Evolutionary conservation across 1,284 basidiomycete genomes (phyloP), one percentile per base, ranked within the genome.

Genomic region (Moesziomyces sp.): DNA sequence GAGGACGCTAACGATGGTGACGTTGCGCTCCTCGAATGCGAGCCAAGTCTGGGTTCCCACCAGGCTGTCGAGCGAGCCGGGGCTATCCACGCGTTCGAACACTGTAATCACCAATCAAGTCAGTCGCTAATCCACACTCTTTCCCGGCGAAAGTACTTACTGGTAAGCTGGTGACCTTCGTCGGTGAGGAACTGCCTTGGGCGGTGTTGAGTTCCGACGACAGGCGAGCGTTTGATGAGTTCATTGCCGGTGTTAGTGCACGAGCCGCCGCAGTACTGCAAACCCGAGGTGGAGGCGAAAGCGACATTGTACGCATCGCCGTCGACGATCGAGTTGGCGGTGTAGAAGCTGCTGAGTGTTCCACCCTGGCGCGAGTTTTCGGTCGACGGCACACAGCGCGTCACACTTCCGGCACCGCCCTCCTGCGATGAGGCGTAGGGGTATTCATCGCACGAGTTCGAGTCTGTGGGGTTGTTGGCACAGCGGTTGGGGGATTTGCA

Each of bases 361-460:
- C 70, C 73, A 19, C 73, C 73, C 48, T 78, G 75, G 16, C 68
- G 62, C 10, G 52, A 57, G 65, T 78, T 78, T 26, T 78, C 74
- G 38, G 69, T 65, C 44, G 49, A 38, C 14, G 71, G 67, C 2
- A 77, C 74, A 48, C 77, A 78, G 33, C 77, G 70, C 3, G 75
- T 77, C 1, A 74, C 58, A 19, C 75, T 65, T 16, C 68, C 69
- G 2, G 69, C 60, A 4, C 76, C 76, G 46, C 77, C 77, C 43
- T 78, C 75, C 4, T 56, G 38, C 3, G 71, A 66, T 7, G 74
- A 76, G 14, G 74, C 77, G 52, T 66, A 77, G 13, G 76, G 76
- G 53, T 73, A 75, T 46, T 77, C 76, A 35, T 77, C 74, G 58
- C 76, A 77, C 42, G 69, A 66, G 62, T 77, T 73, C 28, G 60